Evolutionary conservation across 2,329 filamentous ascomycete genomes (phyloP).

Genomic region (Fusarium pilosicola): DNA sequence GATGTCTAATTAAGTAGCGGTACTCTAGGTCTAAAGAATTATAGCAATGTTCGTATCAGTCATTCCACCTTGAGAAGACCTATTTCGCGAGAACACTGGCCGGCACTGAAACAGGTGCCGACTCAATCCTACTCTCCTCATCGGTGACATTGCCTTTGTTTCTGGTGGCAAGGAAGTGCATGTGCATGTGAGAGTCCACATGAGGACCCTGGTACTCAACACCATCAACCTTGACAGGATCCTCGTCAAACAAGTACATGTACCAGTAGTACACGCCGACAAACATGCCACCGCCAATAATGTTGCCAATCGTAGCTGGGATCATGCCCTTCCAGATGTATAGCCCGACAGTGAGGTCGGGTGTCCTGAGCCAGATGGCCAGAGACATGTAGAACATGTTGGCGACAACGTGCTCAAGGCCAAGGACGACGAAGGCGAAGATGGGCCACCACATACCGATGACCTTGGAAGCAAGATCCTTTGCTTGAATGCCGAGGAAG

Average conservation of each 20-base stretch:
- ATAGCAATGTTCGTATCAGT: rapidly evolving
- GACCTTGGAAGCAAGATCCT: constrained; percentile 63
- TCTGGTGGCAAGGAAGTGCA: constrained; percentile 11
- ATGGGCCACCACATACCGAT: constrained; percentile 66
- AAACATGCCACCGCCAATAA: constrained; percentile 63
- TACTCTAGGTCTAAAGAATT: not conserved
- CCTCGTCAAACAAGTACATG: constrained; percentile 35
- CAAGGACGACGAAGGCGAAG: constrained; percentile 63
- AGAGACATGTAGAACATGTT: constrained; percentile 66
- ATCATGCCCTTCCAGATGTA: constrained; percentile 69
- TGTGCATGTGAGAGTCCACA: constrained; percentile 7
- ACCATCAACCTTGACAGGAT: constrained; percentile 19
- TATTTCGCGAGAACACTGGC: constrained; percentile 1
- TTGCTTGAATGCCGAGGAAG: constrained; percentile 58
- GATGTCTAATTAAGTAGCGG: not conserved
- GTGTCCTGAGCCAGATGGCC: constrained; percentile 59
- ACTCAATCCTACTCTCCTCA: constrained; percentile 34
- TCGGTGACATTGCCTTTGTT: constrained; percentile 11
- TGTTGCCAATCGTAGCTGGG: constrained; percentile 63
- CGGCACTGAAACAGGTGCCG: constrained; percentile 2
- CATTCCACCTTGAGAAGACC: not conserved
- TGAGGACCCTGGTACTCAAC: constrained; percentile 13
- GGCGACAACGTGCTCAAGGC: constrained; percentile 66
- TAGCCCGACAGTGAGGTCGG: constrained; percentile 56
- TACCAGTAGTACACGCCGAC: constrained; percentile 53